A percentile compares a stretch with the other conserved stretches of the same genome.
Evolutionary conservation across 116 monocot genomes (phyloP).

Genomic region (Cymodocea nodosa): DNA sequence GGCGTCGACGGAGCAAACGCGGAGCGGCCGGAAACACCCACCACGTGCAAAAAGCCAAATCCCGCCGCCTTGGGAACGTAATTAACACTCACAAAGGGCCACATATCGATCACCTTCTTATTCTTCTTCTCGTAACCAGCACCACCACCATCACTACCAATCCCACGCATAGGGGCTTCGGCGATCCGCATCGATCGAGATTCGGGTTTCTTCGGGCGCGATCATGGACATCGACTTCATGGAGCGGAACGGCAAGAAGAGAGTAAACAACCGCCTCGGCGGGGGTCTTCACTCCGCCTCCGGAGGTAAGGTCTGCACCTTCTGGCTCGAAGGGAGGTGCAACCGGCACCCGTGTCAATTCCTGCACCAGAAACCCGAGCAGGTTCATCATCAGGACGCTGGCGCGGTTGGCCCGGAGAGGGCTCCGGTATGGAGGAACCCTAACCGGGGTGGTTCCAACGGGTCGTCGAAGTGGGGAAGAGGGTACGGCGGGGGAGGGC

Average conservation of each 20-base stretch:
- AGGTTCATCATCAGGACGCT: background rate
- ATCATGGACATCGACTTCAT: conserved; percentile 49
- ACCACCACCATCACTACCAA: too few relatives aligned
- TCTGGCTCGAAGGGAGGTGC: conserved; percentile 76
- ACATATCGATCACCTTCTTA: too few relatives aligned
- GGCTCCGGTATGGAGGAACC: conserved; percentile 42
- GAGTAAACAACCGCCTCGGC: conserved; percentile 20
- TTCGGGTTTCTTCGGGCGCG: too few relatives aligned
- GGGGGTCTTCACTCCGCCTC: conserved; percentile 10
- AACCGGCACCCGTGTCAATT: conserved; percentile 63
- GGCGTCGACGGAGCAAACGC: too few relatives aligned
- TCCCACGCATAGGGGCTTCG: too few relatives aligned
- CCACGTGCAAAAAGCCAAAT: too few relatives aligned
- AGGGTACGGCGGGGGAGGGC: conserved; percentile 16
- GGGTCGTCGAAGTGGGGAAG: conserved; percentile 55
- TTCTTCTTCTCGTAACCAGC: too few relatives aligned
- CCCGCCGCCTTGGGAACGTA: too few relatives aligned
- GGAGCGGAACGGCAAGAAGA: conserved; percentile 38
- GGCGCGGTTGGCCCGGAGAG: conserved; percentile 13
- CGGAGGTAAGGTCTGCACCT: conserved; percentile 49
- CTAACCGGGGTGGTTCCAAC: conserved; percentile 12
- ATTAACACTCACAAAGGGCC: too few relatives aligned
- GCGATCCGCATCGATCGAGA: too few relatives aligned
- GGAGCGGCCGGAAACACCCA: too few relatives aligned
- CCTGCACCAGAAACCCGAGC: conserved; percentile 38